Conservation (phyloP, 352 stramenopile genomes). For the Phytophthora nicotianae region DNA sequence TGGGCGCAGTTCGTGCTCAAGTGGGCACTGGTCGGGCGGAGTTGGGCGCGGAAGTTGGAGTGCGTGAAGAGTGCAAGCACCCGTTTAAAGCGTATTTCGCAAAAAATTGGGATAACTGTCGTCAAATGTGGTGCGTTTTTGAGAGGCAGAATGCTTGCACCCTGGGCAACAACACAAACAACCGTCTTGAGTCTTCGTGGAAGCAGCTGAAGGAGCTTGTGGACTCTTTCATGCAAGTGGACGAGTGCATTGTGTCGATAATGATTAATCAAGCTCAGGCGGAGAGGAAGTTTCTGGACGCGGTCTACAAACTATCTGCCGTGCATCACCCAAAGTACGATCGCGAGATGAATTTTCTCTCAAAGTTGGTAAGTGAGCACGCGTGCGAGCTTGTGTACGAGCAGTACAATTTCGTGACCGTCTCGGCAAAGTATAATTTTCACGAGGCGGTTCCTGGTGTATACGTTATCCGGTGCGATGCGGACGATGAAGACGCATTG, state of each 20-base stretch:
- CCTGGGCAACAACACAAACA: conserved; percentile 40
- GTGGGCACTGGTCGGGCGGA: neutral
- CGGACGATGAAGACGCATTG: neutral
- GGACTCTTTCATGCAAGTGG: conserved; percentile 18
- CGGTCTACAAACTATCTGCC: conserved; percentile 12
- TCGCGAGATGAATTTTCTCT: conserved; percentile 14
- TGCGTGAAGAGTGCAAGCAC: conserved; percentile 3
- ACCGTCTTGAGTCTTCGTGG: conserved; percentile 31
- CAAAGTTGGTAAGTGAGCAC: conserved; percentile 31
- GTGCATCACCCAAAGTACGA: conserved; percentile 22
- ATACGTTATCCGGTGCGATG: conserved; percentile 8
- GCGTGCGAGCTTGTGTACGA: conserved; percentile 23
- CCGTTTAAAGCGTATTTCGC: conserved; percentile 28
- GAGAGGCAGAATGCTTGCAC: conserved; percentile 16
- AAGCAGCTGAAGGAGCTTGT: conserved; percentile 31
- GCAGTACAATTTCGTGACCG: conserved; percentile 17
- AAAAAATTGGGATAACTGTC: conserved; percentile 32
- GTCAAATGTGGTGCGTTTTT: conserved; percentile 20
- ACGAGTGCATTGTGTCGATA: conserved; percentile 25
- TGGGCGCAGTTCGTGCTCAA: neutral
- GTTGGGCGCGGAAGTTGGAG: neutral
- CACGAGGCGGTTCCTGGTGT: too few relatives aligned
- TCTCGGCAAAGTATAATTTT: conserved; percentile 11
- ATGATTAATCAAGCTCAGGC: conserved; percentile 20
- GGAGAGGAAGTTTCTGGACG: conserved; percentile 22